phyloP scores from a whole-genome alignment of 148 eudicot species.

The Diospyros kaki region DNA sequence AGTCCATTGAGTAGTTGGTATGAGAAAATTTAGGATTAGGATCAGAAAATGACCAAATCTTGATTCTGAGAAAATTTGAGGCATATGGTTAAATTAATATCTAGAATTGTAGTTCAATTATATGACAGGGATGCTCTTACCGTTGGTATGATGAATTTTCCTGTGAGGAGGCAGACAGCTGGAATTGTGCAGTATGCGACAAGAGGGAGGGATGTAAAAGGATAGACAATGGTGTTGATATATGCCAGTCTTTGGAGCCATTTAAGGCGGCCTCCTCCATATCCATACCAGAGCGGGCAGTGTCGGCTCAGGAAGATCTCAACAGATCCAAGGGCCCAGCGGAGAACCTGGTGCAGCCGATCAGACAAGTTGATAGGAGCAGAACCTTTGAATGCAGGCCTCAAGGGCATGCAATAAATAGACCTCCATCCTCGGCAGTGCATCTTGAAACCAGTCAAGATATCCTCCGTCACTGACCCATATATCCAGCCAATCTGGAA shows the following conservation, averaged over 20 bases:
- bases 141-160: constrained; percentile 97
- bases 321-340: constrained; percentile 97
- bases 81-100: background rate
- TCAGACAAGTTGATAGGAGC: constrained; percentile 99
- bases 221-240: constrained; percentile 92
- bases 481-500: constrained; percentile 97
- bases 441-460: constrained; percentile 96
- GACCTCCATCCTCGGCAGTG: constrained; percentile 99
- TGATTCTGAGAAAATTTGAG: background rate
- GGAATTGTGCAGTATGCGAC: constrained; percentile 86
- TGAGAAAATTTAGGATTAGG: background rate
- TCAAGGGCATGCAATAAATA: constrained; percentile 91
- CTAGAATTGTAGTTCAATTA: background rate
- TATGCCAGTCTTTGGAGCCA: constrained; percentile 97
- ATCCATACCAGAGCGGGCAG: constrained; percentile 98
- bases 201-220: constrained; percentile 92
- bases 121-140: constrained; percentile 29
- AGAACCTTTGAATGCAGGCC: constrained; percentile 98
- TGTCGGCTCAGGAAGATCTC: constrained; percentile 96
- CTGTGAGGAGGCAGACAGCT: constrained; percentile 94
- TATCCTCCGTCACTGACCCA: constrained; percentile 97
- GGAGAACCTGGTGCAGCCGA: constrained; percentile 88
- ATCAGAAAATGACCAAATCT: background rate
- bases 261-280: constrained; percentile 88
- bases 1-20: background rate